Percentiles rank a stretch among this genome's conserved stretches.
Evolutionary conservation across 139 green algal genomes (phyloP).

Genomic region (Coelastrella sp.): DNA sequence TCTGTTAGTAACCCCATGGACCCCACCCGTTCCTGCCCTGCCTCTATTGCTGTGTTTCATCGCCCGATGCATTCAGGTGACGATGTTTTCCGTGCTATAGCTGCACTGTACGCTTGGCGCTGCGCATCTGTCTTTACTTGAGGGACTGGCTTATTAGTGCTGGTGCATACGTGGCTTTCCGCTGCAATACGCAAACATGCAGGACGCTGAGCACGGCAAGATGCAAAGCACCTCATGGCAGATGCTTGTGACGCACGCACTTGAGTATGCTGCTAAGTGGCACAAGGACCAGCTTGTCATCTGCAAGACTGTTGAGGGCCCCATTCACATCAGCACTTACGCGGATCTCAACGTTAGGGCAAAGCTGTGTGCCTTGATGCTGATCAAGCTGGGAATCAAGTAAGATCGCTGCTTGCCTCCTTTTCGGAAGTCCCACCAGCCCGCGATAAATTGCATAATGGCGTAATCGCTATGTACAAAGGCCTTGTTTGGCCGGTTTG

Average conservation of each 20-base stretch:
- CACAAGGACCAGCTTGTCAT: conserved; percentile 39
- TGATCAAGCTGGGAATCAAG: conserved; percentile 33
- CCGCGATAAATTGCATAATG: no score
- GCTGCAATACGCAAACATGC: not conserved
- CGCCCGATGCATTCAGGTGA: no score
- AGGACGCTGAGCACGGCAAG: not conserved
- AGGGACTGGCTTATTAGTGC: not conserved
- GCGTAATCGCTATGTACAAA: no score
- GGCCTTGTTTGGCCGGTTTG: no score
- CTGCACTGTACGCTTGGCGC: no score
- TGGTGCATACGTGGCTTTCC: not conserved
- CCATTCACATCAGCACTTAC: conserved; percentile 40
- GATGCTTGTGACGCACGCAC: conserved; percentile 33
- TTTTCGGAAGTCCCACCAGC: no score
- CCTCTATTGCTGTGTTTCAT: no score
- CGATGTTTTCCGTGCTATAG: no score
- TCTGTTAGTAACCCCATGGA: no score
- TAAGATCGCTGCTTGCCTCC: not conserved
- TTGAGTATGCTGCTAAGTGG: conserved; percentile 44
- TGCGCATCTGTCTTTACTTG: no score
- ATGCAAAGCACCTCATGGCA: conserved; percentile 33
- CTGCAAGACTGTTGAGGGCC: conserved; percentile 45
- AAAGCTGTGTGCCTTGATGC: conserved; percentile 34
- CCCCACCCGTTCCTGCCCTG: no score
- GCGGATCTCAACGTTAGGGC: conserved; percentile 25